phyloP scores from a whole-genome alignment of 371 early-diverging fungal genomes.

The Entomophthora muscae region DNA sequence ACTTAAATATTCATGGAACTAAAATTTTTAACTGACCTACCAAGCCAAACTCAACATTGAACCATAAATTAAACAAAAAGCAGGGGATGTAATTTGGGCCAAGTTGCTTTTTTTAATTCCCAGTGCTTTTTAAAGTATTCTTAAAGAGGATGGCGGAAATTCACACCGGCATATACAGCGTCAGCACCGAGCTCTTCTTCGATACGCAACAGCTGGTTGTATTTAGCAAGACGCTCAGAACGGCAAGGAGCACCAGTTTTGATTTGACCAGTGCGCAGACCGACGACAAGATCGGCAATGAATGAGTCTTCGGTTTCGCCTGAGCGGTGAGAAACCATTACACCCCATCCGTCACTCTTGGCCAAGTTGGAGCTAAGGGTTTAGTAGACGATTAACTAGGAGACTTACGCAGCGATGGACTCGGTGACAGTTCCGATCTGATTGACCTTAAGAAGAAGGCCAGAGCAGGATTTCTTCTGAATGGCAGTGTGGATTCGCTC shows the following conservation, averaged over 20 bases:
- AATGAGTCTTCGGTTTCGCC: slow-evolving; percentile 99
- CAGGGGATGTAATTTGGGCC: no score
- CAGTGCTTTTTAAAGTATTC: no score
- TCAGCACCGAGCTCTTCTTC: slow-evolving; percentile 67
- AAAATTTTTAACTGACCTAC: no score
- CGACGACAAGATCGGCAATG: slow-evolving; percentile 97
- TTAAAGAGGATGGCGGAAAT: slow-evolving; percentile 51
- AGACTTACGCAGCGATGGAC: slow-evolving; percentile 56
- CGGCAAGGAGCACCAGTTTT: slow-evolving; percentile 99
- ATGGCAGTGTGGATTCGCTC: slow-evolving; percentile 75
- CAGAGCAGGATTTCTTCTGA: slow-evolving; percentile 89
- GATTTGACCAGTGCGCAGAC: slow-evolving; percentile 94
- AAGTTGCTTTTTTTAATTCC: no score
- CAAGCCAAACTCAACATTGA: no score
- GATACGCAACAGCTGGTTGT: slow-evolving; percentile 95
- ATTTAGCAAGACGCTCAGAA: slow-evolving; percentile 94
- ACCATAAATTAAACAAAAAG: no score
- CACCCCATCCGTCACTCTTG: slow-evolving; percentile 82
- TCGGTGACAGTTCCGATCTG: slow-evolving; percentile 98
- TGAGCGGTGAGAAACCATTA: slow-evolving; percentile 98
- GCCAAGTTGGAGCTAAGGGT: slow-evolving; percentile 27
- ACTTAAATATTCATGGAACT: no score
- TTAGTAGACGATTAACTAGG: background rate
- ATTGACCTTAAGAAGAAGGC: slow-evolving; percentile 96
- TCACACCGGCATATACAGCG: slow-evolving; percentile 79